phyloP scores from a whole-genome alignment of 2,329 filamentous ascomycete genomes.

The Aureobasidium sp. region DNA sequence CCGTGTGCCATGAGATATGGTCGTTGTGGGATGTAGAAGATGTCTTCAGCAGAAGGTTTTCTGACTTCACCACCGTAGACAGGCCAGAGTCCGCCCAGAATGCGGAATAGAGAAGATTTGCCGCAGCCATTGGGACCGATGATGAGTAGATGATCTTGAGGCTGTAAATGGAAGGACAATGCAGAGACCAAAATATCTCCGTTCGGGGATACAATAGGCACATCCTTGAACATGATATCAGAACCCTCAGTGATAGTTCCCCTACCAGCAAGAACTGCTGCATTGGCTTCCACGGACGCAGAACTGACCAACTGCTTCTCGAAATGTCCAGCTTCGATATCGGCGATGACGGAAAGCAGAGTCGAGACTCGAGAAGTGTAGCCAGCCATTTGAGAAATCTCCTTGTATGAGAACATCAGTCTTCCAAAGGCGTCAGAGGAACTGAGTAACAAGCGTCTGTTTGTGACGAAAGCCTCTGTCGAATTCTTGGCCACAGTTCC shows the following conservation, averaged over 20 bases:
- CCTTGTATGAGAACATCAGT: conserved; percentile 98
- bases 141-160: conserved; percentile 92
- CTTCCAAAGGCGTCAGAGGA: conserved; percentile 97
- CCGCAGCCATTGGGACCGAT: conserved; percentile 98
- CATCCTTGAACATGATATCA: conserved; percentile 86
- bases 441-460: conserved; percentile 89
- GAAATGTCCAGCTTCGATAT: conserved; percentile 90
- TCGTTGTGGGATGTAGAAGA: conserved; percentile 98
- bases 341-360: conserved; percentile 93
- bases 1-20: conserved; percentile 94
- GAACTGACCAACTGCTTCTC: conserved; percentile 98
- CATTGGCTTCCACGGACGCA: conserved; percentile 82
- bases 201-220: conserved; percentile 97
- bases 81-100: conserved; percentile 96
- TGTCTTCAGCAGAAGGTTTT: conserved; percentile 91
- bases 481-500: conserved; percentile 37
- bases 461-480: conserved; percentile 83
- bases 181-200: conserved; percentile 91
- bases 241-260: conserved; percentile 85
- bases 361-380: conserved; percentile 95
- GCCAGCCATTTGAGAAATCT: conserved; percentile 95
- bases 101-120: conserved; percentile 96
- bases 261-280: conserved; percentile 82
- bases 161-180: conserved; percentile 87
- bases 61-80: conserved; percentile 95